phyloP scores from a whole-genome alignment of 495 filamentous ascomycete species.

The Immersiella caudata region DNA sequence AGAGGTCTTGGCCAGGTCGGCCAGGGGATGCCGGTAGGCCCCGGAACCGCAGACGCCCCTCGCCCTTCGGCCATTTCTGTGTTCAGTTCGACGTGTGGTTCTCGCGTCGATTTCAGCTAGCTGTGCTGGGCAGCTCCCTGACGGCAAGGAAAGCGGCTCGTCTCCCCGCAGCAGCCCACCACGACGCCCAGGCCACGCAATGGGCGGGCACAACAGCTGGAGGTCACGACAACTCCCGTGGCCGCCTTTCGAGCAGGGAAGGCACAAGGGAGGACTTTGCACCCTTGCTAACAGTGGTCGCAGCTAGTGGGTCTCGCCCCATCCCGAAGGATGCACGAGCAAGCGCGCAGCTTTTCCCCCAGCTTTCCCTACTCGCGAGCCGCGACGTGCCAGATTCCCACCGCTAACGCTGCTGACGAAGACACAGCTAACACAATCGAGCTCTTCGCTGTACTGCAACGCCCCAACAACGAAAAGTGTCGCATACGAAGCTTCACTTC shows the following conservation, averaged over 20 bases:
- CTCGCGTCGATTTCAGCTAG: neutral
- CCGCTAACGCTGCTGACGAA: neutral
- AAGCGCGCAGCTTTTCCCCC: neutral
- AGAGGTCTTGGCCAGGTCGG: slow-evolving; percentile 1
- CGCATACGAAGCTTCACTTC: neutral
- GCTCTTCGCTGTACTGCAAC: no score
- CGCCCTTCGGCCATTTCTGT: neutral
- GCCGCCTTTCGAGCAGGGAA: neutral
- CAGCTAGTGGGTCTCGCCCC: neutral
- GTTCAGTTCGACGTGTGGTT: neutral
- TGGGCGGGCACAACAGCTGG: neutral
- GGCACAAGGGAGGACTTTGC: slow-evolving; percentile 1
- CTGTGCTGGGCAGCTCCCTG: neutral
- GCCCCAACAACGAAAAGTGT: neutral
- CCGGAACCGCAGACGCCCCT: neutral
- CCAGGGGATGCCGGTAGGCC: slow-evolving; percentile 21
- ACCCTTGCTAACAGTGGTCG: neutral
- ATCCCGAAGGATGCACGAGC: slow-evolving; percentile 4
- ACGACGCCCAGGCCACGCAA: neutral
- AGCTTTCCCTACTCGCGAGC: neutral
- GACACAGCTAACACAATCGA: neutral
- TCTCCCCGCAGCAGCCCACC: neutral
- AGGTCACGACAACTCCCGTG: neutral
- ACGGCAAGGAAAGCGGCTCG: neutral
- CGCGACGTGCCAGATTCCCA: neutral